Percentiles rank a stretch among this genome's conserved stretches.
phyloP scores from a whole-genome alignment of 345 rosid species.

The Euphorbia peplus region DNA sequence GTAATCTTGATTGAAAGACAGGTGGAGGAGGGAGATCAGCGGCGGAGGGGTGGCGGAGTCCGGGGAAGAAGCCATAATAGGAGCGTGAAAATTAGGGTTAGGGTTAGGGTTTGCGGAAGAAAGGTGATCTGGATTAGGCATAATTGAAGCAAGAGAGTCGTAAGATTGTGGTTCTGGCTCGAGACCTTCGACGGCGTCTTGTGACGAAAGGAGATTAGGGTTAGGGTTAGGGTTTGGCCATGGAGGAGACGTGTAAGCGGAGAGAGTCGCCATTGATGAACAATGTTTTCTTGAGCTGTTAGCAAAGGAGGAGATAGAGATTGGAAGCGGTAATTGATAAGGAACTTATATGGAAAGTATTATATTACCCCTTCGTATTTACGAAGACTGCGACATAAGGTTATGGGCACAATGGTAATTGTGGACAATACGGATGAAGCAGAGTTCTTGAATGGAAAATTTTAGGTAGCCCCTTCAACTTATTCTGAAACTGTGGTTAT shows the following conservation, averaged over 20 bases:
- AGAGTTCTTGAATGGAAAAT: neutral
- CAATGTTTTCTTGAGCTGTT: neutral
- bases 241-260: conserved; percentile 52
- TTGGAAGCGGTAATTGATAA: neutral
- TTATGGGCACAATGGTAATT: neutral
- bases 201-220: conserved; percentile 20
- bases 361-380: neutral
- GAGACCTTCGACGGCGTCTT: conserved; percentile 17
- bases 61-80: conserved; percentile 15
- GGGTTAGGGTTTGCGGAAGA: conserved; percentile 4
- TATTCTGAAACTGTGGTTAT: too few species aligned
- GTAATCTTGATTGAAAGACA: conserved; percentile 84
- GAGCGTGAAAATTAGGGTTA: conserved; percentile 24
- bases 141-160: conserved; percentile 47
- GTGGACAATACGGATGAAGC: neutral
- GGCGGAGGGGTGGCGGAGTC: conserved; percentile 20
- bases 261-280: conserved; percentile 68
- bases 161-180: conserved; percentile 33
- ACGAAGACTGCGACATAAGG: too few species aligned
- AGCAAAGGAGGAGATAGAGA: neutral
- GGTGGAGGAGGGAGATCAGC: conserved; percentile 49
- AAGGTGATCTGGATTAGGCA: conserved; percentile 25
- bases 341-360: neutral
- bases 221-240: conserved; percentile 41
- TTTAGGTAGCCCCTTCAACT: too few species aligned